Percentiles rank a stretch among this genome's conserved stretches.
Conservation (phyloP, 352 stramenopile species). For the Globisporangium uncinulatum region DNA sequence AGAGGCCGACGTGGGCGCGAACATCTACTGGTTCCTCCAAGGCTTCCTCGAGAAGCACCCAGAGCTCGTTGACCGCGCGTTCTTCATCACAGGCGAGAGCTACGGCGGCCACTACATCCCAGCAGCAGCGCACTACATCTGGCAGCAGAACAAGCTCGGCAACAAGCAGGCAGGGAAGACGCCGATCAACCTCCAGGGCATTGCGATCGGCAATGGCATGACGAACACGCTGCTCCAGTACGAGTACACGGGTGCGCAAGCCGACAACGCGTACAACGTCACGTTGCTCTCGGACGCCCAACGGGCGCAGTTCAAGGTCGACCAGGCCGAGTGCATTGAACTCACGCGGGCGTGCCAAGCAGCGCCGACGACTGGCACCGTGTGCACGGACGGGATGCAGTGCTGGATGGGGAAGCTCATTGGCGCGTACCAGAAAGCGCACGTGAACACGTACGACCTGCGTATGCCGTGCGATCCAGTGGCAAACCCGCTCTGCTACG, state of each 20-base stretch:
- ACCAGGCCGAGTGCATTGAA: constrained; percentile 25
- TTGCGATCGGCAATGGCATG: constrained; percentile 35
- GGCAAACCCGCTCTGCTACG: constrained; percentile 16
- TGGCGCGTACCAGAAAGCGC: constrained; percentile 25
- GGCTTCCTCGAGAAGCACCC: constrained; percentile 28
- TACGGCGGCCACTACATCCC: constrained; percentile 37
- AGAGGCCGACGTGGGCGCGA: constrained; percentile 30
- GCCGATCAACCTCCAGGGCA: constrained; percentile 26
- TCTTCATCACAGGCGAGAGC: constrained; percentile 36
- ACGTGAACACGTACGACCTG: constrained; percentile 71
- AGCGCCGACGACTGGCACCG: background rate
- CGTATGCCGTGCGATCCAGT: constrained; percentile 31
- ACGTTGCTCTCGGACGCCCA: constrained; percentile 34
- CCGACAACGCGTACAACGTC: constrained; percentile 65
- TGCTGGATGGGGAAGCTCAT: constrained; percentile 31
- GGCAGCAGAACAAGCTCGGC: constrained; percentile 14
- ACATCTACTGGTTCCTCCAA: constrained; percentile 36
- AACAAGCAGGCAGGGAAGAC: background rate
- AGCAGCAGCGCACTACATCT: constrained; percentile 25
- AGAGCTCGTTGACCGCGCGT: constrained; percentile 19
- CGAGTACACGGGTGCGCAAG: constrained; percentile 44
- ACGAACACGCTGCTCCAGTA: constrained; percentile 25
- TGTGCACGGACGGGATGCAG: constrained; percentile 28
- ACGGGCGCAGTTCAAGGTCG: constrained; percentile 24
- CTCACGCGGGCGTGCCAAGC: constrained; percentile 20